phyloP scores from a whole-genome alignment of 805 yeast species.

The Wickerhamomyces pijperi region DNA sequence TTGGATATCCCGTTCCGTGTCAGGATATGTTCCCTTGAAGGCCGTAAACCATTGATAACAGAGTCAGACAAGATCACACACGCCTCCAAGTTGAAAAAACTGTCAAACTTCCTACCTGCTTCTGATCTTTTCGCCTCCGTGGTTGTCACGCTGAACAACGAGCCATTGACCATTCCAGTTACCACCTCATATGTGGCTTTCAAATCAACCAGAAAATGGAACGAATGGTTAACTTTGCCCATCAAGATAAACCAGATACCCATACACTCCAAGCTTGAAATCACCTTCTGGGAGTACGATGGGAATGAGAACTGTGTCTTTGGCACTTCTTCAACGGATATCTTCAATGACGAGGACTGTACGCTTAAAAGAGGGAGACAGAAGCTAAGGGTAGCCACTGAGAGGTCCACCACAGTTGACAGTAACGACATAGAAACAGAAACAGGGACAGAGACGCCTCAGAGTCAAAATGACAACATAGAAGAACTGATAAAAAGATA shows the following conservation, averaged over 20 bases:
- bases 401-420: no score
- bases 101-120: conserved; percentile 24
- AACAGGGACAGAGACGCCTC: no score
- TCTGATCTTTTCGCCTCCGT: conserved; percentile 34
- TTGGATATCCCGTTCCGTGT: conserved; percentile 36
- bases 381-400: conserved; percentile 34
- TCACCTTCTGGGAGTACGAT: conserved; percentile 60
- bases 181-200: conserved; percentile 39
- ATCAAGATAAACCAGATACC: conserved; percentile 64
- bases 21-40: conserved; percentile 37
- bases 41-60: conserved; percentile 27
- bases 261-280: conserved; percentile 42
- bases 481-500: conserved; percentile 48
- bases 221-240: conserved; percentile 65
- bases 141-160: conserved; percentile 31
- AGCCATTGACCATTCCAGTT: conserved; percentile 38
- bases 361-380: conserved; percentile 67
- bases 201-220: conserved; percentile 43
- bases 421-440: no score
- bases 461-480: conserved; percentile 25
- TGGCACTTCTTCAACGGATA: conserved; percentile 46
- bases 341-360: conserved; percentile 47
- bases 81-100: conserved; percentile 32
- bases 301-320: conserved; percentile 41
- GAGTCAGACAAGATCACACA: conserved; percentile 35